Base-by-base conservation (phyloP, 2,329 filamentous ascomycete genomes). In the Penicillium sp. region DNA sequence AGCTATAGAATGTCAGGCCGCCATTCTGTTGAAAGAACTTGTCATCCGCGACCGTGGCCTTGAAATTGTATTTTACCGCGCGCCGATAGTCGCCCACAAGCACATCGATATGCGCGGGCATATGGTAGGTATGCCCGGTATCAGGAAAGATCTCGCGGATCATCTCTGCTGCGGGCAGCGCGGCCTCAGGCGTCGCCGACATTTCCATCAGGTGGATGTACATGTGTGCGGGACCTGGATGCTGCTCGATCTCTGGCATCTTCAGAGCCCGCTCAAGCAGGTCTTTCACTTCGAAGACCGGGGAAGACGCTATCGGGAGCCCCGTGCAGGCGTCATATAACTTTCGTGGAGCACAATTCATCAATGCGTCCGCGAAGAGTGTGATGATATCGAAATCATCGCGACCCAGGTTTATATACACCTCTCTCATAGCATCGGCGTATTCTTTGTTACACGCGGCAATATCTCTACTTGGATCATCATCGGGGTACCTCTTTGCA, bases 191-290 rank as follows among this genome's bases (percentile, higher is more conserved):
- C 0, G 73, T 79, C 0, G 77, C 73, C 0, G 87, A 89, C 87
- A 90, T 90, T 66, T 91, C 88, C 78, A 89, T 88, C 7, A 90
- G 79, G 62, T 91, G 88, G 40, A 90, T 88, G 68, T 91, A 91
- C 35, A 91, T 73, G 68, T 92, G 88, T 4, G 91, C 75, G 0
- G 91, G 70, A 0, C 88, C 89, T 0, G 89, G 85, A 64, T 94
- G 89, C 8, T 74, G 63, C 3, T 76, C 68, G 0, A 77, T 81
- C 16, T 75, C 77, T 1, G 77, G 68, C 2, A 77, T 74, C 1
- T 70, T 65, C 18, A 92, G 71, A 0, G 83, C 84, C 3, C 68
- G 71, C 35, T 89, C 86, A 2, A 90, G 75, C 0, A 86, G 75
- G 0, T 57, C 60, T 62, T 85, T 86, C 0, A 78, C 79, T 52